Base-by-base conservation (phyloP, 306 rosid species). In the Acacia melanoxylon region DNA sequence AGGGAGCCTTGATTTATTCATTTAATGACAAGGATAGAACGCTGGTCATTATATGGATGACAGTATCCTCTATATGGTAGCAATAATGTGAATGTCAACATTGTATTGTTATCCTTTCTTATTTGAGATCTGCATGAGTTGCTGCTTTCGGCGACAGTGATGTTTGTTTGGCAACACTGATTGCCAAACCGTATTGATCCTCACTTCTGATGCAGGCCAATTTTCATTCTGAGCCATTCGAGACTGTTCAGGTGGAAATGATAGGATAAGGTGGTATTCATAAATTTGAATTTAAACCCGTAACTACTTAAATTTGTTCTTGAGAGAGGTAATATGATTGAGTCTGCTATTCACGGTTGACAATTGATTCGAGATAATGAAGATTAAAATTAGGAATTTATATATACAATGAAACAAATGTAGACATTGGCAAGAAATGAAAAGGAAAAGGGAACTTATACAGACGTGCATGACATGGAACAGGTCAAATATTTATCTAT, bases 21-120 rank as follows among this genome's bases (percentile, higher is more conserved):
- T 20, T 63, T 27, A 73, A 33, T 73, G 76, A 42, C 31, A 40
- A 24, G 44, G 27, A 65, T 44, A 20, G 68, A 78, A 40, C 44
- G 29, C 44, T 78, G 66, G 16, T 20, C 33, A 35, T 54, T 14
- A n/a, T 54, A 46, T 20, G 0, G 35, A 35, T 17, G 52, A 6
- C 68, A 17, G 31, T 6, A 42, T 41, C 49, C 22, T 41, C 45
- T 25, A 52, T 40, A 75, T 45, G 72, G 44, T 69, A 68, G 52
- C 41, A 76, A 75, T 75, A 58, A 68, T 41, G 71, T 82, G 37
- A 67, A 52, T 81, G 74, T 72, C 46, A 35, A 33, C 62, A 41
- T 75, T 52, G 31, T n/a, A 37, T 61, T 37, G 25, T 72, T 80
- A 16, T 42, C 37, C 66, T 27, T 16, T 62, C 24, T 29, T 62